Evolutionary conservation across 495 filamentous ascomycete species (phyloP).

Genomic region (Penicillium pulvis): DNA sequence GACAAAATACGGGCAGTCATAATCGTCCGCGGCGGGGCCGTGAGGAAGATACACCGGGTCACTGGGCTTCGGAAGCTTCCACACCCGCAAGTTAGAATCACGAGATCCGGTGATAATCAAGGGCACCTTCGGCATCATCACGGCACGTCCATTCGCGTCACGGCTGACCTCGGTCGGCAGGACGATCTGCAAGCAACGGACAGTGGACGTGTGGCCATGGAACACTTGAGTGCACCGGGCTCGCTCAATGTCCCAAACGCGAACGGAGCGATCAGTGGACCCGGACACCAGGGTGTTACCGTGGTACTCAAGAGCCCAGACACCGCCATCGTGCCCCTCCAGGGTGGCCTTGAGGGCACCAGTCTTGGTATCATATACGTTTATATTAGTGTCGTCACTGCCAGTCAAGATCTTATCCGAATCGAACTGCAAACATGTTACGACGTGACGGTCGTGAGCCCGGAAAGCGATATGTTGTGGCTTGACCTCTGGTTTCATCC

Average conservation of each 20-base stretch:
- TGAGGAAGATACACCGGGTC: constrained; percentile 75
- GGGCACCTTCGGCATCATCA: constrained; percentile 88
- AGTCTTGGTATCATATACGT: constrained; percentile 97
- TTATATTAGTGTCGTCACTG: constrained; percentile 96
- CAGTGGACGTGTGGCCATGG: constrained; percentile 95
- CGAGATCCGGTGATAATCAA: constrained; percentile 97
- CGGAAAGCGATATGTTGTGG: constrained; percentile 96
- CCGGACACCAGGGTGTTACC: constrained; percentile 95
- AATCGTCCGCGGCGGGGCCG: constrained; percentile 72
- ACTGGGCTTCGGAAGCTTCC: constrained; percentile 86
- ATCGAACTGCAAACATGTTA: constrained; percentile 97
- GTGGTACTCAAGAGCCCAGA: constrained; percentile 97
- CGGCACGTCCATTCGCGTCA: constrained; percentile 68
- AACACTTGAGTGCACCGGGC: constrained; percentile 92
- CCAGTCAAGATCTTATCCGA: constrained; percentile 97
- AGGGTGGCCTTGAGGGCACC: constrained; percentile 80
- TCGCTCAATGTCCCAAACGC: constrained; percentile 95
- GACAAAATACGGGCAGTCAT: constrained; percentile 91
- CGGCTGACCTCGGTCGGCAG: constrained; percentile 79
- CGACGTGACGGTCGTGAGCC: constrained; percentile 93
- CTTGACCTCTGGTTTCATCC: constrained; percentile 82
- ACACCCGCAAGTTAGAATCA: constrained; percentile 91
- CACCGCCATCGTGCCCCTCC: constrained; percentile 92
- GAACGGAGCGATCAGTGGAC: constrained; percentile 91
- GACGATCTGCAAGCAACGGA: constrained; percentile 93